Evolutionary conservation across 2,329 filamentous ascomycete species (phyloP).

Genomic region (Chlorencoelia australis): DNA sequence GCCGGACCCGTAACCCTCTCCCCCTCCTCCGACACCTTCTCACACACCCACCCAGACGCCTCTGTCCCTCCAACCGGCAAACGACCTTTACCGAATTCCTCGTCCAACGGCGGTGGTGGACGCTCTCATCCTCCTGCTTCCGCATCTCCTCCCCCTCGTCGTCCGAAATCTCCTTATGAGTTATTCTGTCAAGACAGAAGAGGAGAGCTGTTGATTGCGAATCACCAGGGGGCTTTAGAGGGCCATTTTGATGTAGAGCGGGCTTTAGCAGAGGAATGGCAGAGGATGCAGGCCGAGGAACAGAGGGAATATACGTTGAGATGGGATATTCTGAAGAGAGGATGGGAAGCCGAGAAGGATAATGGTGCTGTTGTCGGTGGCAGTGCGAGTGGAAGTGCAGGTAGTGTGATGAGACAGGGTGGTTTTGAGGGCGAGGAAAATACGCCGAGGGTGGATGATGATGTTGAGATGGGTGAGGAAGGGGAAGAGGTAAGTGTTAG

Average conservation of each 20-base stretch:
- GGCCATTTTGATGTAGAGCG: slow-evolving; percentile 22
- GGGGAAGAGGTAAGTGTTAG: slow-evolving; percentile 17
- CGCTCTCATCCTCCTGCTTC: slow-evolving; percentile 5
- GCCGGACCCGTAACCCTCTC: slow-evolving; percentile 38
- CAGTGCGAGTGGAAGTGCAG: too few species aligned
- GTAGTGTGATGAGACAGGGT: too few species aligned
- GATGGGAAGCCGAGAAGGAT: slow-evolving; percentile 12
- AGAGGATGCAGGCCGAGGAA: slow-evolving; percentile 13
- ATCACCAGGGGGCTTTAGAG: slow-evolving; percentile 19
- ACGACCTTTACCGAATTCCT: slow-evolving; percentile 28
- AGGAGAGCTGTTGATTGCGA: slow-evolving; percentile 14
- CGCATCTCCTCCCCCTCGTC: slow-evolving; percentile 7
- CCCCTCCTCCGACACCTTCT: slow-evolving; percentile 43
- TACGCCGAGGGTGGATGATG: slow-evolving; percentile 21
- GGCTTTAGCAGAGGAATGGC: slow-evolving; percentile 22
- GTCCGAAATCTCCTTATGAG: slow-evolving; percentile 24
- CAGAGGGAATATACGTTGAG: slow-evolving; percentile 14
- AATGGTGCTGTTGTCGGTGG: slow-evolving; percentile 12
- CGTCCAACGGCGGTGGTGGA: slow-evolving; percentile 4
- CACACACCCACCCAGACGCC: slow-evolving; percentile 36
- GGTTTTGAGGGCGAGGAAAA: slow-evolving; percentile 13
- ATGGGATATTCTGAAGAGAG: slow-evolving; percentile 25
- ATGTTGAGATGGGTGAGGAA: slow-evolving; percentile 27
- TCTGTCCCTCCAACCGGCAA: slow-evolving; percentile 19
- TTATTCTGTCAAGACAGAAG: slow-evolving; percentile 23